Base-by-base conservation (phyloP, 2,329 filamentous ascomycete species). In the Dactylellina drechsleri region DNA sequence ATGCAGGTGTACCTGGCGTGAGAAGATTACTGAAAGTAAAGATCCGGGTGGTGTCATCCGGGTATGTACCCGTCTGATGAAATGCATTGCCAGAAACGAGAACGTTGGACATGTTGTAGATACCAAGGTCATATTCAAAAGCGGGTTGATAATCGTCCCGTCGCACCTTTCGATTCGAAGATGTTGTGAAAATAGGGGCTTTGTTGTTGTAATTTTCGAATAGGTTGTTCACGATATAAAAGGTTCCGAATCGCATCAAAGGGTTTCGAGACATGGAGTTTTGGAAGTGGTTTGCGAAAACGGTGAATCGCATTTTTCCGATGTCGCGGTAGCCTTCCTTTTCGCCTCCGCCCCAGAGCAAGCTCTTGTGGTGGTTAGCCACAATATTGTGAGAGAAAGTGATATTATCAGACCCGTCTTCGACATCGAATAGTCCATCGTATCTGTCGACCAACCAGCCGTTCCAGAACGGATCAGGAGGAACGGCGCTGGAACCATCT, bases 341-440 rank as follows among this genome's bases (percentile, higher is more conserved):
- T 41, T 75, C 71, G 13, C 76, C 76, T 12, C 73, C 76, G 15
- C 76, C 73, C 58, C 75, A 77, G 13, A 77, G 73, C 36, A 77
- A 56, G 13, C 70, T 76, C 41, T 77, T 77, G 49, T 77, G 73
- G 50, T 77, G 76, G 49, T 77, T 77, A 4, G 66, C 60, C 6
- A 77, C 64, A 13, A 77, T 71, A 26, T 77, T 77, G 36, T 77
- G 76, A 15, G 76, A 77, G 56, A 77, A 77, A 23, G 76, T 77
- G 50, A 77, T 76, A 53, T 76, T 77, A 31, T 77, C 76, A 0
- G 76, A 77, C 10, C 76, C 76, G 52, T 77, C 76, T 16, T 77
- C 76, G 7, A 74, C 68, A 23, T 77, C 76, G 20, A 77, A 75
- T 13, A 77, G 52, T 1, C 76, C 76, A 23, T 77, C 76, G 26